phyloP scores from a whole-genome alignment of 306 rosid species.

The Lathyrus tuberosus region DNA sequence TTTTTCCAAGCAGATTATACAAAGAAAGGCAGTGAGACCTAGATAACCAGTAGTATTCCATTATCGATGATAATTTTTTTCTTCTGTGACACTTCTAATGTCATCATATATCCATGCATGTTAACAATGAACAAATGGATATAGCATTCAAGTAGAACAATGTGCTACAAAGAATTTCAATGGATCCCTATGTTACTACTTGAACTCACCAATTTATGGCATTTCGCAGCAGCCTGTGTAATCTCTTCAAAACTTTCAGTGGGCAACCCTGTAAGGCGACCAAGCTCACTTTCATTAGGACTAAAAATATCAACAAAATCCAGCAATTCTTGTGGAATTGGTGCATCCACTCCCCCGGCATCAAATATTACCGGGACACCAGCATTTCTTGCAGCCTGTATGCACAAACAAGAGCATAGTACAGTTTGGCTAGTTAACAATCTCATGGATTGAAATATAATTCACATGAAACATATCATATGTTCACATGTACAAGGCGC shows the following conservation, averaged over 20 bases:
- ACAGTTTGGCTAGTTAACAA: constrained; percentile 22
- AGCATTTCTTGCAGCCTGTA: constrained; percentile 79
- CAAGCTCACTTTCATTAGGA: constrained; percentile 89
- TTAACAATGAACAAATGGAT: background rate
- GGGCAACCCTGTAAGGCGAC: constrained; percentile 71
- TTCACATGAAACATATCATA: background rate
- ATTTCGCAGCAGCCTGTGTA: constrained; percentile 61
- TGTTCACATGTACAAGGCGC: constrained; percentile 3
- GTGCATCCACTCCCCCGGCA: constrained; percentile 84
- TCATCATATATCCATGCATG: no score
- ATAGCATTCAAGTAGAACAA: constrained; percentile 26
- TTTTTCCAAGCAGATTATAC: no score
- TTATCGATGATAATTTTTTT: no score
- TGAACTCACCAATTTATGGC: constrained; percentile 77
- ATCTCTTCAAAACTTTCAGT: constrained; percentile 73
- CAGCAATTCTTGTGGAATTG: constrained; percentile 71
- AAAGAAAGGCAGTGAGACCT: no score
- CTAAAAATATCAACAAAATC: constrained; percentile 72
- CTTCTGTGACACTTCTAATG: no score
- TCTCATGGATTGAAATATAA: constrained; percentile 18
- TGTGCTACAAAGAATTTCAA: background rate
- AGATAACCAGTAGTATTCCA: no score
- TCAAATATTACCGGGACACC: constrained; percentile 84
- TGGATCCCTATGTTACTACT: background rate
- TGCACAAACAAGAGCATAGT: constrained; percentile 25